Percentiles rank a stretch among this genome's conserved stretches.
These are phyloP conservation scores for Gilbertella persicaria DNA, from an alignment of 371 early-diverging fungal genomes.

Conservation along the genomic window DNA sequence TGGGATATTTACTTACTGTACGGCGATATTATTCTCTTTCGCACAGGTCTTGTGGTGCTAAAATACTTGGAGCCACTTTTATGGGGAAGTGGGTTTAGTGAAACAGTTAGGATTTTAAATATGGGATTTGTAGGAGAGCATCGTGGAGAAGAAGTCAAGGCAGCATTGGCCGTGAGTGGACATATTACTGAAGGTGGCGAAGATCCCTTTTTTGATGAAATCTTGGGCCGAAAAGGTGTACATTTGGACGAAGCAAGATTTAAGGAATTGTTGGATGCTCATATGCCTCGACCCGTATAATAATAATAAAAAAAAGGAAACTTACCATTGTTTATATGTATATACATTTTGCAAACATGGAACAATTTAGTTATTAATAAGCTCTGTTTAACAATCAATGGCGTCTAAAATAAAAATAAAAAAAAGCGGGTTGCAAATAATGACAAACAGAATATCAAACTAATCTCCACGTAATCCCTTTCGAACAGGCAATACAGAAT, in stretches of 20 bases:
- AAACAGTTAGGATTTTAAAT: slow-evolving; percentile 43
- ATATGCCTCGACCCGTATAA: slow-evolving; percentile 19
- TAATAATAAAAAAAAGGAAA: slow-evolving; percentile 1
- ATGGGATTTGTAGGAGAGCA: slow-evolving; percentile 41
- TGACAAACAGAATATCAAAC: too few relatives aligned
- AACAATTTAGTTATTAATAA: too few relatives aligned
- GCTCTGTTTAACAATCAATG: neutral
- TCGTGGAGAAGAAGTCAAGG: slow-evolving; percentile 38
- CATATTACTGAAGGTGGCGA: slow-evolving; percentile 50
- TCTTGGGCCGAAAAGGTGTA: slow-evolving; percentile 41
- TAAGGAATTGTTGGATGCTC: slow-evolving; percentile 37
- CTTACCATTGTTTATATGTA: too few relatives aligned
- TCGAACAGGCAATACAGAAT: slow-evolving; percentile 61
- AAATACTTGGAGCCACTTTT: slow-evolving; percentile 50
- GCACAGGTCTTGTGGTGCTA: slow-evolving; percentile 46
- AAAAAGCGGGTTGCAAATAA: slow-evolving; percentile 1
- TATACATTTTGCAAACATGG: too few relatives aligned
- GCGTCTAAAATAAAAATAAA: neutral
- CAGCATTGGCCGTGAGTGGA: slow-evolving; percentile 52
- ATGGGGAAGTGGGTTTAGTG: slow-evolving; percentile 54
- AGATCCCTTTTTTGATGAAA: slow-evolving; percentile 51
- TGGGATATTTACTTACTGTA: slow-evolving; percentile 54
- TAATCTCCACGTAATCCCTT: slow-evolving; percentile 56
- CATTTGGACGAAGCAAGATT: slow-evolving; percentile 40
- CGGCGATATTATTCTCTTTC: slow-evolving; percentile 52